Percentiles rank a stretch among this genome's conserved stretches.
Evolutionary conservation across 495 filamentous ascomycete species (phyloP).

Genomic region (Neurospora pannonica): DNA sequence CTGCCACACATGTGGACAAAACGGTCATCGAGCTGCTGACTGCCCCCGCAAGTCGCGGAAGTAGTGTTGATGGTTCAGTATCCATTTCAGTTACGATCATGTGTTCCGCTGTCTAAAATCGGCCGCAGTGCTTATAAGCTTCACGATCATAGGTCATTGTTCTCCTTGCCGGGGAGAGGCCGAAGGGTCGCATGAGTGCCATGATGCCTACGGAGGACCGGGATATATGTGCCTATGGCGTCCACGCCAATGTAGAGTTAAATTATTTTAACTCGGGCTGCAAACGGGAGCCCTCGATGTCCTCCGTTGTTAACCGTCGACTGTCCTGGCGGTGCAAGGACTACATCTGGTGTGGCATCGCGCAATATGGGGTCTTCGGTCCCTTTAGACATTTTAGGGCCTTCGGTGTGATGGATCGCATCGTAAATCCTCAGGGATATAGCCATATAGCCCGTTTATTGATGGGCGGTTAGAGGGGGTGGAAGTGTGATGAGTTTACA

Average conservation of each 20-base stretch:
- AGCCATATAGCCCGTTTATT: neutral
- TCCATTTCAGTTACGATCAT: neutral
- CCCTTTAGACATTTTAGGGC: neutral
- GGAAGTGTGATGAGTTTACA: neutral
- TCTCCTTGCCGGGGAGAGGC: neutral
- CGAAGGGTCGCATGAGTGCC: neutral
- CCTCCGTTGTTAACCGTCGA: neutral
- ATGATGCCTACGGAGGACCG: neutral
- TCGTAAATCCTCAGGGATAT: neutral
- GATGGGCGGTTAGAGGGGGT: neutral
- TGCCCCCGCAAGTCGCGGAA: conserved; percentile 20
- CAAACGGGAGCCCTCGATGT: neutral
- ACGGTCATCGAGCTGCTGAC: conserved; percentile 18
- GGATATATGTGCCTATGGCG: neutral
- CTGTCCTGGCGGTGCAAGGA: neutral
- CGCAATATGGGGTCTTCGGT: neutral
- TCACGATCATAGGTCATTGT: neutral
- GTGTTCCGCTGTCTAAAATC: neutral
- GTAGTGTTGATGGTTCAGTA: neutral
- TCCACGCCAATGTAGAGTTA: neutral
- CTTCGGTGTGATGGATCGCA: neutral
- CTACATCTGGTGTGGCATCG: neutral
- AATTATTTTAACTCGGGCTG: neutral
- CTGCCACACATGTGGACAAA: conserved; percentile 20
- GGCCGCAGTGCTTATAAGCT: neutral